Base-by-base conservation (phyloP, 2,329 filamentous ascomycete species). In the Pyricularia sp. region DNA sequence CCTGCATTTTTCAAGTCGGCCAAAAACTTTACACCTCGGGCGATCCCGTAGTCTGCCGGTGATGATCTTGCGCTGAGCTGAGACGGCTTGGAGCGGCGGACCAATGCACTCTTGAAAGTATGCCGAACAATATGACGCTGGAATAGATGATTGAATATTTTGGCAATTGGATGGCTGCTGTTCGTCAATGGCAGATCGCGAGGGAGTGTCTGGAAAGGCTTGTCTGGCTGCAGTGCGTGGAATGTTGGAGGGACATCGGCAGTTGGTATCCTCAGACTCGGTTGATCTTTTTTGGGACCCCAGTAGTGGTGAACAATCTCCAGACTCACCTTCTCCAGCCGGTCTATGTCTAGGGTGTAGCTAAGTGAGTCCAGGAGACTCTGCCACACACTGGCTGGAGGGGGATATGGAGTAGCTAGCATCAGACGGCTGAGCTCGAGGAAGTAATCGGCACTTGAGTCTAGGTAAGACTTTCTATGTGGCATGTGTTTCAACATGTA, bases 141-240 rank as follows among this genome's bases (percentile, higher is more conserved):
- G 25, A 85, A 69, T 30, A 73, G 73, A 12, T 70, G 66, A 61
- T 79, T 75, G 70, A 87, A 86, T 25, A 87, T 76, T 55, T 77
- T 77, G 59, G 78, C 79, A 7, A 86, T 69, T 2, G 85, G 85
- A 69, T 87, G 85, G 14, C 78, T 73, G 1, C 75, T 77, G 68
- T 81, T 79, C 11, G 71, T 70, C 28, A 79, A 74, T 1, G 80
- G 78, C 14, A 86, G 74, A 68, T 86, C 84, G 30, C 76, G 72
- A 20, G 81, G 80, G 3, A 82, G 68, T 42, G 70, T 66, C 31
- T 78, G 78, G 61, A 80, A 77, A 33, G 77, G 74, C 0, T 77
- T 64, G 10, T 78, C 69, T 55, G 33, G 61, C 59, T 14, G 75
- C 20, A 74, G 76, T 33, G 74, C 73, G 36, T 75, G 64, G 66